These are phyloP conservation scores for Apodospora peruviana DNA, from an alignment of 495 filamentous ascomycete species.

Conservation along the genomic window DNA sequence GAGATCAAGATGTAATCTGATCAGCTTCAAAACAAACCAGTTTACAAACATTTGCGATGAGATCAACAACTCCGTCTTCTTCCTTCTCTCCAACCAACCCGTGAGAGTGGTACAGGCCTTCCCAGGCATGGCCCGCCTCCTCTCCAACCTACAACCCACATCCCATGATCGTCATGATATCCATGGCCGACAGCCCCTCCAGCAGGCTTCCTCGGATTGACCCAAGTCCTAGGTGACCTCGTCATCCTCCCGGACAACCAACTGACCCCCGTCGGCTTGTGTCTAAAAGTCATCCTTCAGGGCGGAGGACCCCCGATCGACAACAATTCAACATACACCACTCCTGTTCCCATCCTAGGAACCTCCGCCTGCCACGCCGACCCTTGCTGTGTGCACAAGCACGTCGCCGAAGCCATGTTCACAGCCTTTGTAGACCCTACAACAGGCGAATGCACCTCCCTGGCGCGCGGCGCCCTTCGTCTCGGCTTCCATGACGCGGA, in stretches of 20 bases:
- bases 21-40: too few species aligned
- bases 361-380: slow-evolving; percentile 22
- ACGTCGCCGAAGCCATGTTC: slow-evolving; percentile 32
- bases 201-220: slow-evolving; percentile 16
- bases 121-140: too few species aligned
- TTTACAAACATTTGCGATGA: too few species aligned
- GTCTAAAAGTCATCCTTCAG: slow-evolving; percentile 26
- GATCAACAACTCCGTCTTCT: too few species aligned
- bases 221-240: slow-evolving; percentile 33
- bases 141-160: too few species aligned
- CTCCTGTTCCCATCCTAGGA: slow-evolving; percentile 18
- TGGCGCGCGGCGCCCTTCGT: slow-evolving; percentile 34
- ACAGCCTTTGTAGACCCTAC: slow-evolving; percentile 14
- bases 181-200: too few species aligned
- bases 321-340: too few species aligned
- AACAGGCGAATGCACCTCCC: slow-evolving; percentile 18
- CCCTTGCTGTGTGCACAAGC: slow-evolving; percentile 38
- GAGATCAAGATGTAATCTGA: too few species aligned
- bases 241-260: slow-evolving; percentile 4
- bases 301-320: slow-evolving; percentile 17
- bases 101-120: too few species aligned
- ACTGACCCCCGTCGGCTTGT: slow-evolving; percentile 15
- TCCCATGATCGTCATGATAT: too few species aligned
- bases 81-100: too few species aligned
- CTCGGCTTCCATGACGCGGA: slow-evolving; percentile 39